Conservation (phyloP, 1,139 yeast genomes). For the Yamadazyma dendronema region DNA sequence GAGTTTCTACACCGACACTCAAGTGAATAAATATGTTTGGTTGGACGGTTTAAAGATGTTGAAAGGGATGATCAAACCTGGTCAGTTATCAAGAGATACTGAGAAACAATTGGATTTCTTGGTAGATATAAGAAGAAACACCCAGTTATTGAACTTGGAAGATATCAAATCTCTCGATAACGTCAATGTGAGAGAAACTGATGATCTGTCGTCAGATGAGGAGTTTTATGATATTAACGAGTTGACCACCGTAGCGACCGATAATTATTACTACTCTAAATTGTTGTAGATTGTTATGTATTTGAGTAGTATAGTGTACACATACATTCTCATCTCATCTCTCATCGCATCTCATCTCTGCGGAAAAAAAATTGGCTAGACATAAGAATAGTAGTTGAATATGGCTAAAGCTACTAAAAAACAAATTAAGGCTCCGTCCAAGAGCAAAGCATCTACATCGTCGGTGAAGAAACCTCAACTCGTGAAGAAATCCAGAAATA, state of each 20-base stretch:
- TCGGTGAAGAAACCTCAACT: neutral
- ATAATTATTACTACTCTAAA: constrained; percentile 36
- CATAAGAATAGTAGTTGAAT: neutral
- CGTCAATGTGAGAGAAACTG: constrained; percentile 3
- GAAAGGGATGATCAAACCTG: constrained; percentile 31
- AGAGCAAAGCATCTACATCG: constrained; percentile 2
- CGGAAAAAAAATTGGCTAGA: constrained; percentile 1
- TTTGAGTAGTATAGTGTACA: too few species aligned
- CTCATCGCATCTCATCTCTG: constrained; percentile 2
- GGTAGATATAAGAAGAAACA: constrained; percentile 58
- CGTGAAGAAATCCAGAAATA: constrained; percentile 2
- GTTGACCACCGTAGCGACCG: constrained; percentile 36
- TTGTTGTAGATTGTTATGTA: neutral
- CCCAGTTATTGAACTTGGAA: constrained; percentile 62
- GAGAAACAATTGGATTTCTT: constrained; percentile 56
- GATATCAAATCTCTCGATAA: constrained; percentile 25
- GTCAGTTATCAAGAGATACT: constrained; percentile 56
- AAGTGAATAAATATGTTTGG: constrained; percentile 72
- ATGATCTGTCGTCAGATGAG: constrained; percentile 19
- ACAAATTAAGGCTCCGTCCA: neutral
- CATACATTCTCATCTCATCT: neutral
- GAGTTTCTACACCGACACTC: constrained; percentile 67
- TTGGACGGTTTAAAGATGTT: constrained; percentile 75
- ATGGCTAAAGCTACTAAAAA: constrained; percentile 7
- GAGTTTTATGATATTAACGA: constrained; percentile 44